These are phyloP conservation scores for Lojkania enalia DNA, from an alignment of 2,329 filamentous ascomycete genomes.

Conservation along the genomic window DNA sequence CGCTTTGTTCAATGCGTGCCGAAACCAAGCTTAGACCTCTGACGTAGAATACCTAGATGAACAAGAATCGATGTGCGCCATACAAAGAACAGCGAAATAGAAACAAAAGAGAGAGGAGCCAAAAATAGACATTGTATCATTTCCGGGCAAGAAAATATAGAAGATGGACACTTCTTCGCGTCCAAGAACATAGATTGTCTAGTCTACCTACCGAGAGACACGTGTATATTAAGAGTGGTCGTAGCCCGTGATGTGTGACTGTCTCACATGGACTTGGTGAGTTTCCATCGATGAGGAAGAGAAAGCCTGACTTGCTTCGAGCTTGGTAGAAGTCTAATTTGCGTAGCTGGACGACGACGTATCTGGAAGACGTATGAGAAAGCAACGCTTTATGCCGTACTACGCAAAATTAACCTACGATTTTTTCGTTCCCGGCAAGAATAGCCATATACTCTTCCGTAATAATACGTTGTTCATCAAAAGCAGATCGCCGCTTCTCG, in stretches of 20 bases:
- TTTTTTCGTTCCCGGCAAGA: background rate
- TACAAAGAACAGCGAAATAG: background rate
- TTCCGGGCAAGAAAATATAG: too few relatives aligned
- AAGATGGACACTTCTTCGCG: too few relatives aligned
- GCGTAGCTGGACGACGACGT: background rate
- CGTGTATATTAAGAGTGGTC: background rate
- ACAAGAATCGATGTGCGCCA: background rate
- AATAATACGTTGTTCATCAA: slow-evolving; percentile 25
- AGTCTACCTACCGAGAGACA: background rate
- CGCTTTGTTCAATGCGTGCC: background rate
- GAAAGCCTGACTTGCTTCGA: background rate
- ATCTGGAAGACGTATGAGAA: background rate
- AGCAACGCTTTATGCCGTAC: background rate
- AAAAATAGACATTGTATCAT: background rate
- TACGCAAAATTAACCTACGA: background rate
- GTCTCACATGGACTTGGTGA: background rate
- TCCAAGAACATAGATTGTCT: too few relatives aligned
- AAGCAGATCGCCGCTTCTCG: slow-evolving; percentile 28
- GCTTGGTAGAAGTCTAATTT: background rate
- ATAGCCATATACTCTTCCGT: background rate
- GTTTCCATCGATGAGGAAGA: background rate
- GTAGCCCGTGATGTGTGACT: background rate
- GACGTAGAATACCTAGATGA: background rate
- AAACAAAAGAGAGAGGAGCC: background rate
- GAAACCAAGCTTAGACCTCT: background rate